Base-by-base conservation (phyloP, 2,329 filamentous ascomycete species). In the Bipolaris gigantea region DNA sequence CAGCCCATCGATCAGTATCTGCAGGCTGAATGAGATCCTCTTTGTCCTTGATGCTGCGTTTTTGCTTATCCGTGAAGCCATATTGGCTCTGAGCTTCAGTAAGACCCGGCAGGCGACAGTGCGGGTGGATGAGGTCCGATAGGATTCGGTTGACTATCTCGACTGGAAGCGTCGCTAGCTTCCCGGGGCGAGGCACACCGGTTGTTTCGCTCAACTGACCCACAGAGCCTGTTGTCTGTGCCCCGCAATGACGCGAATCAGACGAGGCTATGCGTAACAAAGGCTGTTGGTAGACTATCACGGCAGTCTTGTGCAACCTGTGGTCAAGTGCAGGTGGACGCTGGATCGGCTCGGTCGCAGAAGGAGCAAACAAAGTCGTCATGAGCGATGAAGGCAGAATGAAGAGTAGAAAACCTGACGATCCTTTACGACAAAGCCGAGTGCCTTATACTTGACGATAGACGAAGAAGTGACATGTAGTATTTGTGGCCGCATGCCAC, bases 61-160 rank as follows among this genome's bases (percentile, higher is more conserved):
- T 63, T 16, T 50, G 53, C 3, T 54, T 34, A 16, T 52, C 46
- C 8, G 65, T 57, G 34, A 59, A 59, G 30, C 66, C 60, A 34
- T 61, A 57, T 36, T 47, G 40, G 50, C 69, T 72, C 45, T 69
- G 63, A 30, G 57, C 42, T 50, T 72, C 66, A 5, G 67, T 64
- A 40, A 69, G 64, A 6, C 69, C 70, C 1, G 68, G 64, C 4
- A 73, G 62, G 10, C 65, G 61, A 2, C 67, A 70, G 33, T 66
- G 56, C 5, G 70, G 69, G 39, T 65, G 57, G 6, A 60, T 60
- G 46, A 73, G 64, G 53, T 66, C 62, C 10, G 65, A 63, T 25
- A 73, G 53, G 32, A 72, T 70, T 8, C 69, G 57, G 43, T 65
- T 60, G 40, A 64, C 19, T 45, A 73, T 59, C 48, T 73, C 70